These are phyloP conservation scores for Colletotrichum sojae DNA, from an alignment of 2,329 filamentous ascomycete genomes.

Conservation along the genomic window DNA sequence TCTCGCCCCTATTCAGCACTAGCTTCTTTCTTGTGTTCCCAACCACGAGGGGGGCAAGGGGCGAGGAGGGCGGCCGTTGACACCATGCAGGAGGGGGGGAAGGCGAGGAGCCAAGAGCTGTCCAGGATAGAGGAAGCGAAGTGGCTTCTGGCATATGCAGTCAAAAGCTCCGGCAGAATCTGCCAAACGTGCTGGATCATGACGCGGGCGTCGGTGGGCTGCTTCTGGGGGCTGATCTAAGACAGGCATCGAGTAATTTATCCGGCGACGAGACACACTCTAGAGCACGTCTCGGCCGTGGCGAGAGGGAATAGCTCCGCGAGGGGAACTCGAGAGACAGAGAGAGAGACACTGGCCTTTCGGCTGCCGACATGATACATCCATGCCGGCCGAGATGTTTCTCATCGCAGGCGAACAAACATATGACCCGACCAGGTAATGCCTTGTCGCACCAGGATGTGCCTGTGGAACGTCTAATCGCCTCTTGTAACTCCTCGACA, in stretches of 20 bases:
- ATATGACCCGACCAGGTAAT: conserved; percentile 8
- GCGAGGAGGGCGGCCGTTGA: neutral
- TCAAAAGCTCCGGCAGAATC: neutral
- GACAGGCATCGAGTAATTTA: conserved; percentile 22
- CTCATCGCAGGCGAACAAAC: conserved; percentile 10
- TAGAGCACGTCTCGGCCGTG: neutral
- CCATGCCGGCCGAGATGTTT: neutral
- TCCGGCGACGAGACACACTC: conserved; percentile 8
- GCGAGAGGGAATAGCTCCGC: neutral
- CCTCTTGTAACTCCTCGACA: conserved; percentile 14
- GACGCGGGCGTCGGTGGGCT: neutral
- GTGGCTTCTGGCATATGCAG: neutral
- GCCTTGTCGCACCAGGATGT: conserved; percentile 5
- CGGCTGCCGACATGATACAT: conserved; percentile 10
- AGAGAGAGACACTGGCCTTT: neutral
- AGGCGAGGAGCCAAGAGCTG: neutral
- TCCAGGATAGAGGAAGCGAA: neutral
- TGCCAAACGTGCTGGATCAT: conserved; percentile 12
- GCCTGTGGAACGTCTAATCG: conserved; percentile 25
- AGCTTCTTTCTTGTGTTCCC: conserved; percentile 5
- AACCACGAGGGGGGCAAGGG: neutral
- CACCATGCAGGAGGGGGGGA: conserved; percentile 4
- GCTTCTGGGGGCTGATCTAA: conserved; percentile 14
- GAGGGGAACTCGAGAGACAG: neutral
- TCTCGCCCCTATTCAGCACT: conserved; percentile 24